Conservation (phyloP, 768 basidiomycete species). For the Xanthoconium purpureum region DNA sequence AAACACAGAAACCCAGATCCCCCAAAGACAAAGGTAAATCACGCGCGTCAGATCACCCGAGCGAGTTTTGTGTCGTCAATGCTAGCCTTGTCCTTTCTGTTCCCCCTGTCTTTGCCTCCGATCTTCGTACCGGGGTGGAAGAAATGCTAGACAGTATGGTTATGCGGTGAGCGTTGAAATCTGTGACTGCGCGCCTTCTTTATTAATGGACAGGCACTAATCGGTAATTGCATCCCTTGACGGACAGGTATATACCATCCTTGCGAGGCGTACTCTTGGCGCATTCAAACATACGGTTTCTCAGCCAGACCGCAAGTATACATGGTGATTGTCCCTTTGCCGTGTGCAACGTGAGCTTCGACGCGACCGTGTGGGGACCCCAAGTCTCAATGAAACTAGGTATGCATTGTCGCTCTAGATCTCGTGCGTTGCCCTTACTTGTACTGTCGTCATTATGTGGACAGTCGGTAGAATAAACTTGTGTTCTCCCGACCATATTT, state of each 20-base stretch:
- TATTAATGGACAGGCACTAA: slow-evolving; percentile 1
- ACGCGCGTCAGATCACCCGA: slow-evolving; percentile 28
- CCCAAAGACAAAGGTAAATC: slow-evolving; percentile 39
- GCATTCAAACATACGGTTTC: slow-evolving; percentile 74
- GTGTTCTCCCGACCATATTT: slow-evolving; percentile 89
- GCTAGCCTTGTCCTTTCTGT: slow-evolving; percentile 72
- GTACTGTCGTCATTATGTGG: neutral
- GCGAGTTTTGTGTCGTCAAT: slow-evolving; percentile 60
- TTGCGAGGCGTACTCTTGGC: slow-evolving; percentile 83
- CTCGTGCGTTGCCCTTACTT: neutral
- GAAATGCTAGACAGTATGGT: slow-evolving; percentile 94
- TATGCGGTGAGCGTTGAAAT: slow-evolving; percentile 70
- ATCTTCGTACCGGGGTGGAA: slow-evolving; percentile 71
- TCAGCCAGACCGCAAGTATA: slow-evolving; percentile 61
- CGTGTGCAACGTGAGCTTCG: slow-evolving; percentile 70
- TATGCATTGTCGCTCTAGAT: slow-evolving; percentile 33
- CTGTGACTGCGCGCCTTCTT: slow-evolving; percentile 1
- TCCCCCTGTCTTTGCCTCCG: slow-evolving; percentile 75
- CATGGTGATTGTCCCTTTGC: slow-evolving; percentile 84
- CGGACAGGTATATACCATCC: slow-evolving; percentile 80
- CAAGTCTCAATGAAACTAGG: slow-evolving; percentile 76
- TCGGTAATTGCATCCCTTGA: neutral
- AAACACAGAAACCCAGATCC: slow-evolving; percentile 22
- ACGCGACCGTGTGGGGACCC: slow-evolving; percentile 88
- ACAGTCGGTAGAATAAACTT: slow-evolving; percentile 84